Evolutionary conservation across 495 filamentous ascomycete genomes (phyloP), one percentile per base, ranked within the genome.

Genomic region (Staphylotrichum tortipilum): DNA sequence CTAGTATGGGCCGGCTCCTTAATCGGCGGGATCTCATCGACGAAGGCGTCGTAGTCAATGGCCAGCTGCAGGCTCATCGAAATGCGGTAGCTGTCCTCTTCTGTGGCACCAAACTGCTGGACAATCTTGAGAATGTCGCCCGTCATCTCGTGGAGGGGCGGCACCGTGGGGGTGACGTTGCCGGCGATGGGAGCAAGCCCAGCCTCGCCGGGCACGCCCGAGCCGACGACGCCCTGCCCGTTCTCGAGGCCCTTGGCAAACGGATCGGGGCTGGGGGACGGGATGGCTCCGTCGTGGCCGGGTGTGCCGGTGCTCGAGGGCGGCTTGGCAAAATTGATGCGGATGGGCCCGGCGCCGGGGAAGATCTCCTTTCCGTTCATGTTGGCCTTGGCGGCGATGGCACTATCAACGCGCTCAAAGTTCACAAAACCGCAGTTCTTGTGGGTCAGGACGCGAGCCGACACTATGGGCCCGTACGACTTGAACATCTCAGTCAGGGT

Each of bases 401-500:
- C 94, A 60, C 87, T 94, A 28, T 95, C 87, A 21, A 89, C 65
- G 55, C 78, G 80, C 69, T 96, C 88, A 57, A 95, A 98, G 66
- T 98, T 98, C 62, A 98, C 89, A 58, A 98, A 98, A 6, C 92
- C 92, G 65, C 92, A 98, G 62, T 94, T 97, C 79, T 98, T 98
- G 73, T 98, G 92, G 11, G 92, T 95, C 54, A 98, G 74, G 12
- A 98, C 94, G 50, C 92, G 78, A 30, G 88, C 89, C 14, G 91
- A 95, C 56, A 90, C 81, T 58, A 98, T 94, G 19, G 85, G 82
- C 14, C 92, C 92, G 56, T 92, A 94, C 37, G 82, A 71, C 60
- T 85, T 84, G 67, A 98, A 98, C 67, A 96, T 94, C 48, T 89
- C 87, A 43, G 86, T 88, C 38, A 98, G 66, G 2, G 92, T 95